phyloP scores from a whole-genome alignment of 2,329 filamentous ascomycete species.

The Hymenoscyphus fraxineus region DNA sequence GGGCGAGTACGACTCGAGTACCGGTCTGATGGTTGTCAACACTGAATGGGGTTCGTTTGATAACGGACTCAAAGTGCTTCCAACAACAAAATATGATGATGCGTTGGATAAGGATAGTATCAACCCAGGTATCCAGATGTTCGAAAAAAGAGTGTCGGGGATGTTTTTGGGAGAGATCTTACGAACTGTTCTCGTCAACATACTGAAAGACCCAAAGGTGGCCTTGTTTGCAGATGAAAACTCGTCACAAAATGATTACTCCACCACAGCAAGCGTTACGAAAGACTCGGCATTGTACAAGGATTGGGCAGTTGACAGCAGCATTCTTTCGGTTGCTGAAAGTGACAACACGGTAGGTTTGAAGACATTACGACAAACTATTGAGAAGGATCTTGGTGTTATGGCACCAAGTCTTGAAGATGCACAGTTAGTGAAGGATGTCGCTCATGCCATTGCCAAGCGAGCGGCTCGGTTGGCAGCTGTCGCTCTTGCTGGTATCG shows the following conservation, averaged over 20 bases:
- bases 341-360: constrained; percentile 72
- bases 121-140: constrained; percentile 96
- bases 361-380: constrained; percentile 68
- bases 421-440: constrained; percentile 79
- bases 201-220: constrained; percentile 64
- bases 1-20: constrained; percentile 71
- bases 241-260: constrained; percentile 65
- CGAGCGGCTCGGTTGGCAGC: constrained; percentile 85
- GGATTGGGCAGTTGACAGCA: constrained; percentile 87
- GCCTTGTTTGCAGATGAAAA: constrained; percentile 74
- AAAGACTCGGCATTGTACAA: constrained; percentile 65
- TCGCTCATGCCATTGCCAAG: constrained; percentile 79
- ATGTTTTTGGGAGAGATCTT: constrained; percentile 98
- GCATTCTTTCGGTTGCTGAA: constrained; percentile 82
- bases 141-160: constrained; percentile 95
- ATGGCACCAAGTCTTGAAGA: constrained; percentile 76
- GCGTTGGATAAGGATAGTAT: constrained; percentile 74
- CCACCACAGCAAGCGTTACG: constrained; percentile 66
- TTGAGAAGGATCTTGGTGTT: constrained; percentile 74
- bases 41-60: constrained; percentile 99
- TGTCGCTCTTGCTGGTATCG: constrained; percentile 79
- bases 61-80: constrained; percentile 84
- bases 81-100: constrained; percentile 77
- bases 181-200: constrained; percentile 67
- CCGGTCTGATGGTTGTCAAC: constrained; percentile 96